Evolutionary conservation across 139 green algal genomes (phyloP).

Genomic region (Volvox reticuliferus): DNA sequence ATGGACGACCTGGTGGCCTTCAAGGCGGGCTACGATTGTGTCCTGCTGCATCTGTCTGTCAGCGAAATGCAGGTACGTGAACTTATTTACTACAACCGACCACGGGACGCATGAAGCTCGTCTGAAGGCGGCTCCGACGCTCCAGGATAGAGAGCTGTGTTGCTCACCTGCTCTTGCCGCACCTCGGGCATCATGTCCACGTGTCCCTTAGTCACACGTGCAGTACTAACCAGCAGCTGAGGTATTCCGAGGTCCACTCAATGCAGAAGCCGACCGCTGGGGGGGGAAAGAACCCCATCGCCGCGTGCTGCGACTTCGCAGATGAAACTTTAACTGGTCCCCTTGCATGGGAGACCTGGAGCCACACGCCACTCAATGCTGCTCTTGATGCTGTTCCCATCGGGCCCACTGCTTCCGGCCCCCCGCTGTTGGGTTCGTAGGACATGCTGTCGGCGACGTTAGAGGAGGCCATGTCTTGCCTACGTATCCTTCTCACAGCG

Average conservation of each 20-base stretch:
- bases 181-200: no score
- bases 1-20: slow-evolving; percentile 45
- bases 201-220: no score
- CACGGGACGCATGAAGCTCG: no score
- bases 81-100: background rate
- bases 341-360: background rate
- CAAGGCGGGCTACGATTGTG: slow-evolving; percentile 47
- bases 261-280: background rate
- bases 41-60: slow-evolving; percentile 53
- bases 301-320: no score
- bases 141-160: background rate
- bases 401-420: background rate
- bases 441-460: slow-evolving; percentile 47
- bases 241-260: no score
- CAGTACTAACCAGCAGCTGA: no score
- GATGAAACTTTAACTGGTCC: background rate
- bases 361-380: background rate
- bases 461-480: slow-evolving; percentile 50
- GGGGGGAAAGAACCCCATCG: background rate
- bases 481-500: slow-evolving; percentile 60
- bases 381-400: background rate
- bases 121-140: no score
- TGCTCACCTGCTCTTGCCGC: background rate
- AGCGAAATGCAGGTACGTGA: slow-evolving; percentile 36
- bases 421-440: background rate